Evolutionary conservation across 768 basidiomycete genomes (phyloP), one percentile per base, ranked within the genome.

Genomic region (Boletus vinaceobasis): DNA sequence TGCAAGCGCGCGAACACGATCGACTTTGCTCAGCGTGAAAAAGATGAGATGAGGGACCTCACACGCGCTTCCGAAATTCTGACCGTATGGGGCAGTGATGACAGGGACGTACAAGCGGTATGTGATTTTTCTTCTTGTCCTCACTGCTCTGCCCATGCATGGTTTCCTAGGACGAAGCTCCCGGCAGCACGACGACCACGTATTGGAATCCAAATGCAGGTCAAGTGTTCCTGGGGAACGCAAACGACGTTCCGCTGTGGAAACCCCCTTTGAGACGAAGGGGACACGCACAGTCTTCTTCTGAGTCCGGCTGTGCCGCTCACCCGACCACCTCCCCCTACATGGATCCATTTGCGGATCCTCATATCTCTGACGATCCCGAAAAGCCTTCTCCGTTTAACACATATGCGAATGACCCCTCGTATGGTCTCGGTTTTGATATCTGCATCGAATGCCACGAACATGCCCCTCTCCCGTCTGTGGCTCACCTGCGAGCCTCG

Each of bases 371-470:
- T n/a, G 46, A 53, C 37, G 55, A 65, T 19, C 21, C 40, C n/a
- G 59, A 60, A 37, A 55, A 57, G 7, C 66, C 69, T 19, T 66
- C 72, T 42, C 68, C 75, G 17, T 77, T 76, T 56, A 67, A 73
- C 48, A 62, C 65, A 33, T 56, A 43, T 21, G 40, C 67, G 31
- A 79, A 80, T 51, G 77, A 78, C 59, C 79, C 81, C 15, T 63
- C 59, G 31, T 58, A 73, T n/a, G 85, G 84, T 33, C 74, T 79
- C 55, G 90, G 88, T 15, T 93, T 85, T 65, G 87, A 93, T 64
- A 82, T 96, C 40, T 94, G 91, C 68, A 81, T 96, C 57, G 92
- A 96, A 72, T 91, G 90, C 65, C 87, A 90, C 64, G 90, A 94
- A 59, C 74, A 82, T 33, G 89, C 90, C 2, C 84, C 85, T 14